Percentiles rank a stretch among this genome's conserved stretches.
phyloP scores from a whole-genome alignment of 2,329 filamentous ascomycete genomes.

The Capronia americana region DNA sequence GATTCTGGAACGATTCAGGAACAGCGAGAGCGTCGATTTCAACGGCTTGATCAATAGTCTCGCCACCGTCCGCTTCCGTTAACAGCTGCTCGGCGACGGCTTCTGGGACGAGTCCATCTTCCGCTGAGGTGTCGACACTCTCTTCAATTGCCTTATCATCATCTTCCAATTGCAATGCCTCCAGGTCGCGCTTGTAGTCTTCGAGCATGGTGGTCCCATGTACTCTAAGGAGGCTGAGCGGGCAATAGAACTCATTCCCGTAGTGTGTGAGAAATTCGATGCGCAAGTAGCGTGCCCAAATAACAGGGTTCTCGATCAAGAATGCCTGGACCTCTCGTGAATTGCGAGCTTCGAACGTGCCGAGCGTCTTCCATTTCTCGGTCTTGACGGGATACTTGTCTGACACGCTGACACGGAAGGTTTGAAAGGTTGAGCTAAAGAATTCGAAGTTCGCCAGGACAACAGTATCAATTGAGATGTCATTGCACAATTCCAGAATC shows the following conservation, averaged over 20 bases:
- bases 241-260: slow-evolving; percentile 96
- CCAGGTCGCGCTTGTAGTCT: slow-evolving; percentile 87
- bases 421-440: slow-evolving; percentile 95
- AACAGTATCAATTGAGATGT: slow-evolving; percentile 86
- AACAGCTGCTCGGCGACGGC: slow-evolving; percentile 36
- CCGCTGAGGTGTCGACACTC: slow-evolving; percentile 33
- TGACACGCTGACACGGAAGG: slow-evolving; percentile 88
- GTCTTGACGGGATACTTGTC: slow-evolving; percentile 92
- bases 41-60: slow-evolving; percentile 37
- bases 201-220: slow-evolving; percentile 95
- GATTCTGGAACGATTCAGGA: neutral
- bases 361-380: slow-evolving; percentile 89
- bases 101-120: slow-evolving; percentile 28
- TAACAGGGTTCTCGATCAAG: slow-evolving; percentile 88
- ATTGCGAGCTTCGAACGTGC: slow-evolving; percentile 88
- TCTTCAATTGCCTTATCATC: slow-evolving; percentile 46
- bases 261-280: slow-evolving; percentile 94
- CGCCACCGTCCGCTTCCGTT: slow-evolving; percentile 31
- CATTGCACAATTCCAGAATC: slow-evolving; percentile 90
- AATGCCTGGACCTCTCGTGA: slow-evolving; percentile 94
- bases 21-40: neutral
- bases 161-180: slow-evolving; percentile 63
- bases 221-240: slow-evolving; percentile 84
- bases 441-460: slow-evolving; percentile 99
- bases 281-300: slow-evolving; percentile 91